Conservation (phyloP, 2,329 filamentous ascomycete species). For the Ambrosiella beaveri region DNA sequence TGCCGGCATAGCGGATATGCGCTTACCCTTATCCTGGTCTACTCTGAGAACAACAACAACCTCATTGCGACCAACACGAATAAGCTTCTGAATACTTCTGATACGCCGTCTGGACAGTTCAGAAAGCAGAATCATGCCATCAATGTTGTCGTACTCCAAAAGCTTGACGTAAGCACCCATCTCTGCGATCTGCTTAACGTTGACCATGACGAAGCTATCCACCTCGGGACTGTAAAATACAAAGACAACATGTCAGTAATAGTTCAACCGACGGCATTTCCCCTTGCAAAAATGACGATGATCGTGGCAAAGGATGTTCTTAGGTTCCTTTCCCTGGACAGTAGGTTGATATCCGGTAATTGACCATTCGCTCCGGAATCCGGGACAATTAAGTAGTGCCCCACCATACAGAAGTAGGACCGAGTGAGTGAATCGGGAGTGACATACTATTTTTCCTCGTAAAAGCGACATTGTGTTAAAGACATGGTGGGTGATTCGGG, state of each 20-base stretch:
- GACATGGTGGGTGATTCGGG: slow-evolving; percentile 53
- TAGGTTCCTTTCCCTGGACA: too few relatives aligned
- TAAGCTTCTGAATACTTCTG: slow-evolving; percentile 95
- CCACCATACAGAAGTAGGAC: not conserved
- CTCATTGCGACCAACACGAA: slow-evolving; percentile 93
- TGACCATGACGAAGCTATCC: slow-evolving; percentile 99
- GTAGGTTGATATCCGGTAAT: too few relatives aligned
- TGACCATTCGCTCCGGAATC: not conserved
- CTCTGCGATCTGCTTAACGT: slow-evolving; percentile 98
- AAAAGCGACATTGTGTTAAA: slow-evolving; percentile 91
- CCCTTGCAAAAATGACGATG: not conserved
- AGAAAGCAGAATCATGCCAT: slow-evolving; percentile 98
- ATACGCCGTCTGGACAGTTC: slow-evolving; percentile 97
- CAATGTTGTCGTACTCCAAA: slow-evolving; percentile 98
- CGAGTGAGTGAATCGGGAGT: slow-evolving; percentile 11
- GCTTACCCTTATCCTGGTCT: slow-evolving; percentile 86
- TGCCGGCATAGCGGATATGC: not conserved
- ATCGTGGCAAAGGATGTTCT: too few relatives aligned
- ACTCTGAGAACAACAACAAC: slow-evolving; percentile 97
- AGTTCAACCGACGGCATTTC: slow-evolving; percentile 2
- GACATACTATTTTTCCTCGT: slow-evolving; percentile 68
- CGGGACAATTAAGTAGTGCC: not conserved
- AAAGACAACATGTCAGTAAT: slow-evolving; percentile 9
- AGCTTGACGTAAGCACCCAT: slow-evolving; percentile 99
- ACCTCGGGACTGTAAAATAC: slow-evolving; percentile 50